Conservation (phyloP, 768 basidiomycete genomes). For the Tulasnella sp. region DNA sequence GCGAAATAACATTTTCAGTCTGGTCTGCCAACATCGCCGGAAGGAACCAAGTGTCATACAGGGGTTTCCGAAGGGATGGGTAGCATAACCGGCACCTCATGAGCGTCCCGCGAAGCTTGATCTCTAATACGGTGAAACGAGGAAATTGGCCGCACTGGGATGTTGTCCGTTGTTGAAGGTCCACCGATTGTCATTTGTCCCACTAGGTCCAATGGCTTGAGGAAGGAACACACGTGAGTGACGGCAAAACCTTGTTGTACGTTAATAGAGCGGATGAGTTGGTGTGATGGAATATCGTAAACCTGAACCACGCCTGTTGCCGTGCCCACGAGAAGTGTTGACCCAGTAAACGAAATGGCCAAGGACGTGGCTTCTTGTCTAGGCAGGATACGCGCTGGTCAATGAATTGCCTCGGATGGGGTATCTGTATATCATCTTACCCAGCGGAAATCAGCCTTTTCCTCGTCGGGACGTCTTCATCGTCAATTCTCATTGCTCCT, state of each 20-base stretch:
- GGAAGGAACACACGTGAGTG: conserved; percentile 65
- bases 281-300: conserved; percentile 86
- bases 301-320: conserved; percentile 61
- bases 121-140: conserved; percentile 72
- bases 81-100: conserved; percentile 61
- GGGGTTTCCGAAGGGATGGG: conserved; percentile 33
- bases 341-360: conserved; percentile 66
- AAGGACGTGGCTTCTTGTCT: conserved; percentile 70
- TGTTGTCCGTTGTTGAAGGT: conserved; percentile 42
- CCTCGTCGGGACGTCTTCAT: conserved; percentile 31
- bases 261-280: conserved; percentile 73
- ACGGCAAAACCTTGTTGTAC: conserved; percentile 53
- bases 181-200: conserved; percentile 59
- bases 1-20: background rate
- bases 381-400: background rate
- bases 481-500: conserved; percentile 61
- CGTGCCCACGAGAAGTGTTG: conserved; percentile 78
- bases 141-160: conserved; percentile 57
- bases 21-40: too few species aligned
- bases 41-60: conserved; percentile 1
- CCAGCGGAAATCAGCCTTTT: conserved; percentile 63
- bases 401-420: background rate
- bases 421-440: conserved; percentile 34
- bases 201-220: conserved; percentile 80
- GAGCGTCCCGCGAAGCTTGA: conserved; percentile 53